These are phyloP conservation scores for Suillus paluster DNA, from an alignment of 768 basidiomycete genomes.

Conservation along the genomic window DNA sequence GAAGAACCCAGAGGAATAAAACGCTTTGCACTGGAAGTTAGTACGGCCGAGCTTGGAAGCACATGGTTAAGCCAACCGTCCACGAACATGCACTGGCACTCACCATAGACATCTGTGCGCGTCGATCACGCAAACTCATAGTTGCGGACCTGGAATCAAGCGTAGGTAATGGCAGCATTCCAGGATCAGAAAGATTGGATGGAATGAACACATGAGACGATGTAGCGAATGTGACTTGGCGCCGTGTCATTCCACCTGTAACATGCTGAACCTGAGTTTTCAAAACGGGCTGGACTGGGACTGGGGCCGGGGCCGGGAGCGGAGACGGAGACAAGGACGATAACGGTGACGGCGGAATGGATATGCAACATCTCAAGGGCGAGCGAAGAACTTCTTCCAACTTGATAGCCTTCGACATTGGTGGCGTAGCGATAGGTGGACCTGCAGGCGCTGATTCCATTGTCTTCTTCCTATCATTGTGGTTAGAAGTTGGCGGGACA, in stretches of 20 bases:
- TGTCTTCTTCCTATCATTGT: neutral
- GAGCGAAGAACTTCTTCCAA: conserved; percentile 19
- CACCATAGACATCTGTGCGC: conserved; percentile 33
- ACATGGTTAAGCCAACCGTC: neutral
- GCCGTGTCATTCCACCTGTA: neutral
- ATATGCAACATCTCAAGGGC: conserved; percentile 14
- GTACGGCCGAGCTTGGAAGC: conserved; percentile 28
- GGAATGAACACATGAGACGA: neutral
- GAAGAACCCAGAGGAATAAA: conserved; percentile 34
- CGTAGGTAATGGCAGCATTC: neutral
- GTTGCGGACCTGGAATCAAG: conserved; percentile 23
- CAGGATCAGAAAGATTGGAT: neutral
- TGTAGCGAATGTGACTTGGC: conserved; percentile 1
- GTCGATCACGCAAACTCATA: conserved; percentile 37
- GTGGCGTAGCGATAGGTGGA: neutral
- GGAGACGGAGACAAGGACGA: conserved; percentile 14
- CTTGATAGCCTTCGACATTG: conserved; percentile 20
- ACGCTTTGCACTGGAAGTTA: conserved; percentile 26
- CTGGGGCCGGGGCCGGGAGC: neutral
- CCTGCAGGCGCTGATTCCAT: neutral
- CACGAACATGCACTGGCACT: conserved; percentile 14
- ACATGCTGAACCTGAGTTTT: neutral
- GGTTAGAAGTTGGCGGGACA: neutral
- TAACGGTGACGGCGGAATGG: conserved; percentile 20
- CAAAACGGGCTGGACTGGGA: neutral